Conservation (phyloP, 2,329 filamentous ascomycete genomes). For the Ascochyta viciae-villosae region DNA sequence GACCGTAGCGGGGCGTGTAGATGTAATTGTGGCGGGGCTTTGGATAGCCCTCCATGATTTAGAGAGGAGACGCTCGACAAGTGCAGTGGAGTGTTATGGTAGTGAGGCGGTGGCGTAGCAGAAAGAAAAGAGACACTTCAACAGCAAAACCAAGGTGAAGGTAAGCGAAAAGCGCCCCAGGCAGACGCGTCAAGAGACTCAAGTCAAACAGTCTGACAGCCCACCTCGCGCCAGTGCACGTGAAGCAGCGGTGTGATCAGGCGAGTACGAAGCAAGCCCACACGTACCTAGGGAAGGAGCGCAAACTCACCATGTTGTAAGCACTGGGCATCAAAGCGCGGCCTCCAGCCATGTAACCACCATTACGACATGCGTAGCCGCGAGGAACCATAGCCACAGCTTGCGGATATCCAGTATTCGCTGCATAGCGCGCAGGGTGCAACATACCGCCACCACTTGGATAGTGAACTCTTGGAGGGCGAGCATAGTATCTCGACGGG, state of each 20-base stretch:
- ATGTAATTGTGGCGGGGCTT: conserved; percentile 44
- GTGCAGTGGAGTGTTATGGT: background rate
- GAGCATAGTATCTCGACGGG: conserved; percentile 35
- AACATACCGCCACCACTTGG: conserved; percentile 1
- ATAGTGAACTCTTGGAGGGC: conserved; percentile 22
- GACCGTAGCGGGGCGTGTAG: conserved; percentile 39
- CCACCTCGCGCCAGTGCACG: conserved; percentile 14
- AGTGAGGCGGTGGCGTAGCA: background rate
- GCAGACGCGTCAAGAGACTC: conserved; percentile 8
- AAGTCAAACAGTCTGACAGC: background rate
- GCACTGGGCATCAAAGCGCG: conserved; percentile 28
- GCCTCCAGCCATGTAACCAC: conserved; percentile 22
- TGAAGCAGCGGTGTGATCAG: conserved; percentile 23
- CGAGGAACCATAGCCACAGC: conserved; percentile 10
- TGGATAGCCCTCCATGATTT: conserved; percentile 30
- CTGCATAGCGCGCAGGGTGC: conserved; percentile 16
- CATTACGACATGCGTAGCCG: conserved; percentile 19
- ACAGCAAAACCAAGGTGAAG: conserved; percentile 22
- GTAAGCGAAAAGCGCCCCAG: conserved; percentile 3
- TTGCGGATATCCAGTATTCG: conserved; percentile 12
- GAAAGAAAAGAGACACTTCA: conserved; percentile 2
- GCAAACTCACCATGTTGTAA: conserved; percentile 34
- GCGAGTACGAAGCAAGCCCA: conserved; percentile 17
- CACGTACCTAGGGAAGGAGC: conserved; percentile 18
- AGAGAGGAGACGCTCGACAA: background rate